These are phyloP conservation scores for Aspergillus sp. DNA, from an alignment of 2,329 filamentous ascomycete genomes.

Conservation along the genomic window DNA sequence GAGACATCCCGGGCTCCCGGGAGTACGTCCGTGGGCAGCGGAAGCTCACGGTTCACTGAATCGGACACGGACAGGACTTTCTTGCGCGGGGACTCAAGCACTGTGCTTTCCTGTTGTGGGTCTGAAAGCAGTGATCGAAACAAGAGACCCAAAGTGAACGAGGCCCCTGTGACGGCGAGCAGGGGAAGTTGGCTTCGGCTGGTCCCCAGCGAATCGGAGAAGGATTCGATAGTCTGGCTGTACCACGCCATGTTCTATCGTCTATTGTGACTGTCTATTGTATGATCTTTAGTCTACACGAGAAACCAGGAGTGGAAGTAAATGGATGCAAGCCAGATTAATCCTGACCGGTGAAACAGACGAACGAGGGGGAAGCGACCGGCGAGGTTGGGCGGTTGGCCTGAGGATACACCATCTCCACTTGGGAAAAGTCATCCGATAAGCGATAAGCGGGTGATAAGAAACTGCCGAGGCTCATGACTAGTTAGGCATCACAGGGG, in stretches of 20 bases:
- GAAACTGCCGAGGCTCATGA: background rate
- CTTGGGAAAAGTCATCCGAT: background rate
- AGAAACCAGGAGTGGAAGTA: too few relatives aligned
- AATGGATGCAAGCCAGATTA: background rate
- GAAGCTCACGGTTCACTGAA: conserved; percentile 44
- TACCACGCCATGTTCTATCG: conserved; percentile 35
- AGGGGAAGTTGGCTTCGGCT: conserved; percentile 34
- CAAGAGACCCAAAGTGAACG: conserved; percentile 37
- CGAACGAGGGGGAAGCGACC: background rate
- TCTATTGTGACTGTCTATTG: background rate
- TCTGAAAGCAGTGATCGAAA: conserved; percentile 31
- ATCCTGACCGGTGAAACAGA: background rate
- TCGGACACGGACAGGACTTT: conserved; percentile 36
- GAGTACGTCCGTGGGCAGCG: conserved; percentile 70
- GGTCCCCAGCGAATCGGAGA: conserved; percentile 36
- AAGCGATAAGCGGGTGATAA: background rate
- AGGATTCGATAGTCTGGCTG: conserved; percentile 36
- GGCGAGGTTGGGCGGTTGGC: background rate
- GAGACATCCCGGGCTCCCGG: conserved; percentile 64
- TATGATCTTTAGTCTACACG: background rate
- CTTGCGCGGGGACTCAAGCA: conserved; percentile 41
- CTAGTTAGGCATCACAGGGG: too few relatives aligned
- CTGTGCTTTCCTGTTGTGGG: conserved; percentile 11
- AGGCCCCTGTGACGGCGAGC: conserved; percentile 38
- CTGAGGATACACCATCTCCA: background rate